These are phyloP conservation scores for Chimonanthus salicifolius DNA, from an alignment of 164 flowering plant genomes.

Conservation along the genomic window DNA sequence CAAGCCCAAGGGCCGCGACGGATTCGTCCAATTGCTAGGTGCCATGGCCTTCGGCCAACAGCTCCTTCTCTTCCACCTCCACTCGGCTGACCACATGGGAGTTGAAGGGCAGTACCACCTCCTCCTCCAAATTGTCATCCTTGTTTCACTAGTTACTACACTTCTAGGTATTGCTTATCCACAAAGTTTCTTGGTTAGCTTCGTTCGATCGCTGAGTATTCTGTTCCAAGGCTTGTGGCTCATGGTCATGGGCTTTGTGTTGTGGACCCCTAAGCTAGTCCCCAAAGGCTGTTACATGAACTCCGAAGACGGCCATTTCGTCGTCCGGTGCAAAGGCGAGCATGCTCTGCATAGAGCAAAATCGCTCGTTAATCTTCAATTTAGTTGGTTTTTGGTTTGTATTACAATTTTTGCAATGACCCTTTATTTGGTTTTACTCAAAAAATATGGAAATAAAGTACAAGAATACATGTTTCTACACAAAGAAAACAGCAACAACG, in stretches of 20 bases:
- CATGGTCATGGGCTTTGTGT: conserved; percentile 59
- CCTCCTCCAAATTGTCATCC: conserved; percentile 39
- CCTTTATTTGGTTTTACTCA: conserved; percentile 34
- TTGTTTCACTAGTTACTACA: conserved; percentile 42
- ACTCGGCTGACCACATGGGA: conserved; percentile 51
- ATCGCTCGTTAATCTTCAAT: conserved; percentile 55
- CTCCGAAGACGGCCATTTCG: conserved; percentile 47
- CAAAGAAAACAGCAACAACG: conserved; percentile 15
- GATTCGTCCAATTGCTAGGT: conserved; percentile 40
- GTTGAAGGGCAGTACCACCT: conserved; percentile 52
- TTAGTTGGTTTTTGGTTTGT: conserved; percentile 50
- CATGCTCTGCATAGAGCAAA: conserved; percentile 52
- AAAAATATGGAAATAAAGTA: conserved; percentile 20
- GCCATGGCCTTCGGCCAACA: conserved; percentile 64
- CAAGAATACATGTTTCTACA: conserved; percentile 25
- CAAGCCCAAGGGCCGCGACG: conserved; percentile 20
- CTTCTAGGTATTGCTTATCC: conserved; percentile 45
- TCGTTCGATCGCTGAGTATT: conserved; percentile 61
- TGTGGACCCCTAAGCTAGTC: conserved; percentile 65
- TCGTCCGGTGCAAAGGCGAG: conserved; percentile 46
- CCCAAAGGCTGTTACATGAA: conserved; percentile 61
- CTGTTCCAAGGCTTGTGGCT: conserved; percentile 73
- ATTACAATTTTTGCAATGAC: conserved; percentile 29
- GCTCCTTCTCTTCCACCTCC: conserved; percentile 62
- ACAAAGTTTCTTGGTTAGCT: conserved; percentile 54